phyloP scores from a whole-genome alignment of 2,329 filamentous ascomycete genomes.

The Trichoderma asperellum region DNA sequence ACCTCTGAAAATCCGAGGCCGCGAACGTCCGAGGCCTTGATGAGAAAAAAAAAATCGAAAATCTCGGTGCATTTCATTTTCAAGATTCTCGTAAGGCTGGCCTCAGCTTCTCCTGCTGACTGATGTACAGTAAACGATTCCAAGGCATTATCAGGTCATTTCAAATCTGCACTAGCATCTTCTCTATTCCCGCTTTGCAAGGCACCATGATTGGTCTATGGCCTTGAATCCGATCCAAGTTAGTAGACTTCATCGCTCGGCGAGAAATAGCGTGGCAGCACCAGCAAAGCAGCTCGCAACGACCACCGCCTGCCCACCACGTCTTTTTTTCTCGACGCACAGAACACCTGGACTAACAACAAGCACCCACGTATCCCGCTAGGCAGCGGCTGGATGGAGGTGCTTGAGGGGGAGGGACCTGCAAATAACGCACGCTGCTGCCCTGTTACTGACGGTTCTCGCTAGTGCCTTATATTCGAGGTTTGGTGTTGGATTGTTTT shows the following conservation, averaged over 20 bases:
- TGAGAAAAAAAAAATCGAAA: too few species aligned
- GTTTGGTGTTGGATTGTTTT: not conserved
- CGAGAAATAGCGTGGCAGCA: not conserved
- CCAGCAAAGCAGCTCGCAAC: not conserved
- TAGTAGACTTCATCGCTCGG: not conserved
- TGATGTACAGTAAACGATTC: not conserved
- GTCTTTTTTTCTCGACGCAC: not conserved
- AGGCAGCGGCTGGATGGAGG: not conserved
- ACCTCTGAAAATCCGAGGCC: not conserved
- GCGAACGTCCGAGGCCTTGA: too few species aligned
- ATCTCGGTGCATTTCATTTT: not conserved
- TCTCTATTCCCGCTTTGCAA: not conserved
- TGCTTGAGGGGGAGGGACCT: not conserved
- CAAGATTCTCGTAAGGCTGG: not conserved
- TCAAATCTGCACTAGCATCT: not conserved
- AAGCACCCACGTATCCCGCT: slow-evolving; percentile 21
- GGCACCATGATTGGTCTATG: not conserved
- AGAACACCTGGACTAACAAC: not conserved
- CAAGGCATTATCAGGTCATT: not conserved
- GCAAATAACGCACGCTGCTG: not conserved
- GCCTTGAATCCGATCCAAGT: not conserved
- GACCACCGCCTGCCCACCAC: not conserved
- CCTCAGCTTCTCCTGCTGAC: slow-evolving; percentile 2
- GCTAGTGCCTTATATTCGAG: too few species aligned
- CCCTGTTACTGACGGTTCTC: not conserved